phyloP scores from a whole-genome alignment of 148 eudicot genomes.

The Silene latifolia region DNA sequence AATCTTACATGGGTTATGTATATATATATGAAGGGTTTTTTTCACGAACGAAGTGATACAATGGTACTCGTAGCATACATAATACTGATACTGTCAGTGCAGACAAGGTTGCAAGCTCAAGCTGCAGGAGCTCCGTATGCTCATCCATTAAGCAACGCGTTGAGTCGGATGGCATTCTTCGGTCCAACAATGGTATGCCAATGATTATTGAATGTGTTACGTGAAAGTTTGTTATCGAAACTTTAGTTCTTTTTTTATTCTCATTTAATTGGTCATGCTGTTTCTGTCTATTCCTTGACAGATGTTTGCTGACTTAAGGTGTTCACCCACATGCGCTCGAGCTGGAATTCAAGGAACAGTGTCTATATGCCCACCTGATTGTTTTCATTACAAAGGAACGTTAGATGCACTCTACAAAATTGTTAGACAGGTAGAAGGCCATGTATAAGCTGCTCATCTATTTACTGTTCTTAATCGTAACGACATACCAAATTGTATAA shows the following conservation, averaged over 20 bases:
- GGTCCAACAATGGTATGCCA: constrained; percentile 87
- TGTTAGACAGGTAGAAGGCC: constrained; percentile 66
- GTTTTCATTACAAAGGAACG: constrained; percentile 97
- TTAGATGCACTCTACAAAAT: constrained; percentile 83
- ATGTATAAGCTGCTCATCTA: background rate
- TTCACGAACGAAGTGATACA: no score
- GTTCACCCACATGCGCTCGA: constrained; percentile 83
- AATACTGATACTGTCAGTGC: constrained; percentile 10
- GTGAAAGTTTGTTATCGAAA: background rate
- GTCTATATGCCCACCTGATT: constrained; percentile 92
- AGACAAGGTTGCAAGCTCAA: constrained; percentile 99
- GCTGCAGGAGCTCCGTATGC: constrained; percentile 89
- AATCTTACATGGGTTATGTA: no score
- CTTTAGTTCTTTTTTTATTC: background rate
- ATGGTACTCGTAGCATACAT: no score
- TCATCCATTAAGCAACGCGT: constrained; percentile 76
- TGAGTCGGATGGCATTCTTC: constrained; percentile 82
- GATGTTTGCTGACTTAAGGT: constrained; percentile 97
- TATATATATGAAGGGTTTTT: no score
- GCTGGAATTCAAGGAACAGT: constrained; percentile 97
- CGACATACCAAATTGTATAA: background rate
- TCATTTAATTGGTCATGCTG: constrained; percentile 17
- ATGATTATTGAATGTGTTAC: background rate
- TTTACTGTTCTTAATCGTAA: background rate
- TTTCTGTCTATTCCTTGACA: constrained; percentile 20